Base-by-base conservation (phyloP, 2,329 filamentous ascomycete genomes). In the Trichoderma gracile region DNA sequence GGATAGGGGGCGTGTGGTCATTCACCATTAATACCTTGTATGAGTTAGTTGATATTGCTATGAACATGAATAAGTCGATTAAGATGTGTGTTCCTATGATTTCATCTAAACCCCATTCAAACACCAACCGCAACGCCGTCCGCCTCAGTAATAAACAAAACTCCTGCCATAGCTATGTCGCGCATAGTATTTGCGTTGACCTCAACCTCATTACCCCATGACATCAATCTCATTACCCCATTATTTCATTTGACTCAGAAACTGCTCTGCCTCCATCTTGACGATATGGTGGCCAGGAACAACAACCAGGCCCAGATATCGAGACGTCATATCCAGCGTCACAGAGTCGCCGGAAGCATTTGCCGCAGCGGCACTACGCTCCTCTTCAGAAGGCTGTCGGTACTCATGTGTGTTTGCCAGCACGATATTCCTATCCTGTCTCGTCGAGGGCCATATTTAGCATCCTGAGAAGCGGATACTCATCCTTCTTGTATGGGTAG, bases 371-470 rank as follows among this genome's bases (percentile, higher is more conserved):
- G 79, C 78, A 10, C 77, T 75, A 3, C 78, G 70, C 61, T 81
- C 78, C 46, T 82, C 78, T 19, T 78, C 74, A 2, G 86, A 84
- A 1, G 93, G 93, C 65, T 87, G 84, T 2, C 94, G 90, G 77
- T 97, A 98, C 77, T 99, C 95, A 77, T 95, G 90, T 0, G 94
- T 91, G 69, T 90, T 84, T 42, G 89, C 84, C 59, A 99, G 86
- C 59, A 99, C 92, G 68, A 98, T 84, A 73, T 99, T 97, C 71
- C 86, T 86, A 67, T 97, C 91, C 93, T 96, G 70, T 30, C 25
- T 12, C n/a, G 38, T 7, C 23, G 25, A 46, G 5, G 40, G 46
- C 19, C 21, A 19, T 12, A 45, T 12, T 58, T 30, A 64, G 27
- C 46, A 53, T 38, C 21, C 14, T 1, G 30, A 3, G 4, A 2